phyloP scores from a whole-genome alignment of 2,329 filamentous ascomycete species.

The Ascosphaera acerosa region DNA sequence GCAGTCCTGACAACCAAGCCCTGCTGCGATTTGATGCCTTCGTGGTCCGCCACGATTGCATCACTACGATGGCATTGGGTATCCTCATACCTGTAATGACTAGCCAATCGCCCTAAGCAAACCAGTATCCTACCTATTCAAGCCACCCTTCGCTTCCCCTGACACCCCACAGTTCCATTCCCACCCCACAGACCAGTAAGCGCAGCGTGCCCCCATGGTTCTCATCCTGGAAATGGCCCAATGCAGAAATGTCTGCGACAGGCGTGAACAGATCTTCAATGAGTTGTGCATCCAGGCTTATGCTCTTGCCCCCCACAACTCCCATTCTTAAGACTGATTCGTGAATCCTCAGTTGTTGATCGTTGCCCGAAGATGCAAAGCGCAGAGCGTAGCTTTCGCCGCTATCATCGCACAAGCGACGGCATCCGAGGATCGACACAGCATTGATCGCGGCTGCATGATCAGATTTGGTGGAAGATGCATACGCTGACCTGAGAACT shows the following conservation, averaged over 20 bases:
- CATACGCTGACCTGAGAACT: constrained; percentile 8
- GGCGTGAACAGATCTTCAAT: constrained; percentile 17
- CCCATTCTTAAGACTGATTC: constrained; percentile 10
- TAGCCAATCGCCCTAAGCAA: too few species aligned
- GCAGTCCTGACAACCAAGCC: too few species aligned
- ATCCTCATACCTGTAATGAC: too few species aligned
- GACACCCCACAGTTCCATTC: constrained; percentile 22
- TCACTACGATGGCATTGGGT: too few species aligned
- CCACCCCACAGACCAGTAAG: constrained; percentile 24
- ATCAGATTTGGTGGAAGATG: constrained; percentile 16
- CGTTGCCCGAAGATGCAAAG: constrained; percentile 19
- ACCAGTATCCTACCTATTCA: too few species aligned
- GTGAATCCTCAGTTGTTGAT: constrained; percentile 23
- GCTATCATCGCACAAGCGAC: neutral
- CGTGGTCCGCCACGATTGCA: too few species aligned
- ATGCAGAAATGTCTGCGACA: constrained; percentile 29
- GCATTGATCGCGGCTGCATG: constrained; percentile 22
- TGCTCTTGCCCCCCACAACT: constrained; percentile 6
- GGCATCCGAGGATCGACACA: constrained; percentile 10
- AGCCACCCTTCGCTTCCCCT: too few species aligned
- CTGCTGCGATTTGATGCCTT: too few species aligned
- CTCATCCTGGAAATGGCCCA: constrained; percentile 17
- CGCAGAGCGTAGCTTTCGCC: constrained; percentile 7
- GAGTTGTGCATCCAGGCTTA: constrained; percentile 7
- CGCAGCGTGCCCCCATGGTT: constrained; percentile 2